These are phyloP conservation scores for Mortierella claussenii DNA, from an alignment of 192 early-diverging fungal genomes.

Conservation along the genomic window DNA sequence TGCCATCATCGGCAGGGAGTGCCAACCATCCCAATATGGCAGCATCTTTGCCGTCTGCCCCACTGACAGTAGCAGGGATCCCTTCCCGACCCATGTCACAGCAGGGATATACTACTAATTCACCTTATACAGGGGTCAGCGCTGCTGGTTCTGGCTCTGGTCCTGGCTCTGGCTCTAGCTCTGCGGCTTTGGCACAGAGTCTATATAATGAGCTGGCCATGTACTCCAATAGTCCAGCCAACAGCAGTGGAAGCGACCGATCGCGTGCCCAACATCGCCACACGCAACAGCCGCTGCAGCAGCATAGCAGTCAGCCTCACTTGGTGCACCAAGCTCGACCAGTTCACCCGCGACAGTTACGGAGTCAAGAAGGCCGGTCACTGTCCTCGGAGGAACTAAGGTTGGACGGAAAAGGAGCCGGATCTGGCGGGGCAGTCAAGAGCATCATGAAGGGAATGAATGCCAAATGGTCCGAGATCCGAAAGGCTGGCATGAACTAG, in stretches of 20 bases:
- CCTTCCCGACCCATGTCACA: slow-evolving; percentile 19
- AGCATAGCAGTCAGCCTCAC: slow-evolving; percentile 12
- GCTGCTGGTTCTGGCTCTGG: not conserved
- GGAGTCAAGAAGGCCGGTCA: slow-evolving; percentile 13
- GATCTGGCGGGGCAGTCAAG: slow-evolving; percentile 23
- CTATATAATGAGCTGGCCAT: slow-evolving; percentile 8
- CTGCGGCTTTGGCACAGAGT: not conserved
- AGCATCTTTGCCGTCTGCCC: not conserved
- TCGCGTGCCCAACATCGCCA: slow-evolving; percentile 1
- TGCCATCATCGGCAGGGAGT: not conserved
- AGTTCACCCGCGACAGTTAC: slow-evolving; percentile 20
- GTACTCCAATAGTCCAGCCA: not conserved
- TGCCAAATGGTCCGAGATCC: slow-evolving; percentile 40
- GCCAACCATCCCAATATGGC: not conserved
- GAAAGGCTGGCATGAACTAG: slow-evolving; percentile 10
- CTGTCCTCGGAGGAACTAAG: slow-evolving; percentile 21
- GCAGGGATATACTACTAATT: slow-evolving; percentile 16
- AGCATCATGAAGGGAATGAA: slow-evolving; percentile 39
- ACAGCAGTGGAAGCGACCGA: not conserved
- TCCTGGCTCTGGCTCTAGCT: not conserved
- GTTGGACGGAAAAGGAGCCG: slow-evolving; percentile 1
- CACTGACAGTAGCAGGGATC: not conserved
- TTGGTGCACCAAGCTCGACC: not conserved
- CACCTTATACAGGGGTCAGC: not conserved
- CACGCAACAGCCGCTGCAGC: slow-evolving; percentile 10